Base-by-base conservation (phyloP, 257 asterid genomes). In the Solanum piurae region DNA sequence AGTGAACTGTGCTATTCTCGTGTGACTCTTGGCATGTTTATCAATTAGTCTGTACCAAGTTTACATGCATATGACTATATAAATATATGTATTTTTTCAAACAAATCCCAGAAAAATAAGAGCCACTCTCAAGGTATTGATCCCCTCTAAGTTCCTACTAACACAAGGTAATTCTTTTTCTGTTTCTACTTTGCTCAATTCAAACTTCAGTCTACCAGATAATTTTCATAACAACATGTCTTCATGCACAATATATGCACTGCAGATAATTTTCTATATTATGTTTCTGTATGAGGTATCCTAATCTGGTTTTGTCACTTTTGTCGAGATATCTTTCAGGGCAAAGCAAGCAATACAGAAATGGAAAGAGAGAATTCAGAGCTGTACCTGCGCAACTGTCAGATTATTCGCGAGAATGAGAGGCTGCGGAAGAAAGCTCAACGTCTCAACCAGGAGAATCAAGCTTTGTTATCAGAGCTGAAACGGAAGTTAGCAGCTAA, bases 341-440 rank as follows among this genome's bases (percentile, higher is more conserved):
- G 68, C 1, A 82, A 82, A 82, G 85, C 42, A 18, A 46, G 69
- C 69, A 82, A 18, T 49, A 29, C 86, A 49, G 42, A 1, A 46
- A 91, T 93, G 98, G 94, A 94, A 84, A 91, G 86, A 90, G 52
- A 89, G 58, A 94, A 92, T 89, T 23, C 89, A 7, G 92, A 92
- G 80, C 92, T 95, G 74, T 91, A 91, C 89, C 75, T 71, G 92
- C 91, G 94, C 25, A 95, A 94, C 90, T 89, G 83, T 62, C 89
- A 92, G 31, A 92, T 94, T 85, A 91, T 91, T 85, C 85, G 80
- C 1, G 89, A 92, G 74, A 95, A 95, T 33, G 93, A 93, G 79
- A 91, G 84, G 90, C 93, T 93, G 86, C 90, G 94, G 66, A 89
- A 86, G 90, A 80, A 89, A 90, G 96, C 95, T 16, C 92, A 91